Percentiles rank a stretch among this genome's conserved stretches.
These are phyloP conservation scores for Colletotrichum costaricense DNA, from an alignment of 2,329 filamentous ascomycete species.

Conservation along the genomic window DNA sequence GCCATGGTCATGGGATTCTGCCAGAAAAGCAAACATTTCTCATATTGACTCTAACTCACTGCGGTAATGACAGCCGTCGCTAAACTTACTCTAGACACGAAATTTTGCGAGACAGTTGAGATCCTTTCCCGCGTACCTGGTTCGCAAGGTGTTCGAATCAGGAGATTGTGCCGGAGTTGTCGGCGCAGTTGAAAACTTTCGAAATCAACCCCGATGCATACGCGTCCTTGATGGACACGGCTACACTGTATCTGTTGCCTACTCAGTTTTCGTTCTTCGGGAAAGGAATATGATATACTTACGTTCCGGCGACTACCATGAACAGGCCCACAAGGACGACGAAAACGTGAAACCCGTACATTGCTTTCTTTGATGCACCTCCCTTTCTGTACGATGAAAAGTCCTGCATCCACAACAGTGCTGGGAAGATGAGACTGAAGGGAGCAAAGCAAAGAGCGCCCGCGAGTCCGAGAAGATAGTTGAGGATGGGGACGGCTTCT, in stretches of 20 bases:
- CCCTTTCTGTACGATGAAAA: constrained; percentile 38
- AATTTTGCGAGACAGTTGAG: neutral
- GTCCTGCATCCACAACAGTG: constrained; percentile 42
- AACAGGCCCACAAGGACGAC: constrained; percentile 40
- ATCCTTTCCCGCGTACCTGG: neutral
- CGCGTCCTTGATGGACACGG: constrained; percentile 39
- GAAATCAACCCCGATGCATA: constrained; percentile 39
- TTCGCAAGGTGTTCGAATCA: neutral
- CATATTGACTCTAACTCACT: neutral
- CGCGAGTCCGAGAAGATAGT: constrained; percentile 62
- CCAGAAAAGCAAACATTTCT: neutral
- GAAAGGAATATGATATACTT: constrained; percentile 33
- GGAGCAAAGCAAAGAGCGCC: constrained; percentile 45
- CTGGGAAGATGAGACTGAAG: constrained; percentile 44
- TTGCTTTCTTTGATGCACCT: constrained; percentile 25
- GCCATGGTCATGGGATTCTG: neutral
- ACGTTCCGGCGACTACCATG: constrained; percentile 42
- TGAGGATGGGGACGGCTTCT: constrained; percentile 63
- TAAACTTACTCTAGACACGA: neutral
- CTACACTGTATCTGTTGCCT: neutral
- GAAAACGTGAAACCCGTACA: constrained; percentile 40
- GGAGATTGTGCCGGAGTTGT: constrained; percentile 38
- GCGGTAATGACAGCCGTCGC: neutral
- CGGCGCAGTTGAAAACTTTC: constrained; percentile 42
- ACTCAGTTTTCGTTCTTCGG: neutral